phyloP scores from a whole-genome alignment of 1,284 basidiomycete genomes.

The Tilletiaria anomala region DNA sequence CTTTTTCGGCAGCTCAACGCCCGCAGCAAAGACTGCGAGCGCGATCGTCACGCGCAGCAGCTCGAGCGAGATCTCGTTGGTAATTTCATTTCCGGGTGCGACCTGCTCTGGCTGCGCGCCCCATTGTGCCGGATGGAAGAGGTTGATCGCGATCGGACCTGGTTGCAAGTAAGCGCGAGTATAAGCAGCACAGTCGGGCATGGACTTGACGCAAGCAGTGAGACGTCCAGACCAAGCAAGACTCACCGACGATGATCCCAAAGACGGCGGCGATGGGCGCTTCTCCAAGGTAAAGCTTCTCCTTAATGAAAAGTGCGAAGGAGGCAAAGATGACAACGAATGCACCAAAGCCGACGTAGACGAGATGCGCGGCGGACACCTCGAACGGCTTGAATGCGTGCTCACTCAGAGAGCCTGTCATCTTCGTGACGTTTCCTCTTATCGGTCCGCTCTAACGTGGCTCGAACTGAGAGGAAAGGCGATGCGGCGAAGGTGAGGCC shows the following conservation, averaged over 20 bases:
- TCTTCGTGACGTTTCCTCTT: no score
- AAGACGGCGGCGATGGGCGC: constrained; percentile 89
- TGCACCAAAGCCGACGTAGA: constrained; percentile 33
- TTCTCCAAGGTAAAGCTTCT: constrained; percentile 88
- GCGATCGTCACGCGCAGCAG: constrained; percentile 90
- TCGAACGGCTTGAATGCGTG: constrained; percentile 31
- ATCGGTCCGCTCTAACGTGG: no score
- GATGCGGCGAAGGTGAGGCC: no score
- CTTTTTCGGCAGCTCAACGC: constrained; percentile 49
- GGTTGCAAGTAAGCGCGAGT: not conserved
- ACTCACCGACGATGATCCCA: constrained; percentile 62
- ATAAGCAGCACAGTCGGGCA: no score
- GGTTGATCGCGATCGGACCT: constrained; percentile 52
- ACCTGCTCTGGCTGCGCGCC: constrained; percentile 43
- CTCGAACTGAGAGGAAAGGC: no score
- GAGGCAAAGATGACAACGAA: constrained; percentile 56
- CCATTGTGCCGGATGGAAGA: constrained; percentile 80
- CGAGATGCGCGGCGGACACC: constrained; percentile 30
- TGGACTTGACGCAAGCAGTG: no score
- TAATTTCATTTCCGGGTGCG: constrained; percentile 50
- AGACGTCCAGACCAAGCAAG: not conserved
- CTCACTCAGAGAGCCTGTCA: no score
- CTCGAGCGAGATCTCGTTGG: constrained; percentile 53
- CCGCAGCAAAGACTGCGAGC: constrained; percentile 93
- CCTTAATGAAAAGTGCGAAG: constrained; percentile 82